Evolutionary conservation across 768 basidiomycete species (phyloP), one percentile per base, ranked within the genome.

Genomic region (Kwoniella sp.): DNA sequence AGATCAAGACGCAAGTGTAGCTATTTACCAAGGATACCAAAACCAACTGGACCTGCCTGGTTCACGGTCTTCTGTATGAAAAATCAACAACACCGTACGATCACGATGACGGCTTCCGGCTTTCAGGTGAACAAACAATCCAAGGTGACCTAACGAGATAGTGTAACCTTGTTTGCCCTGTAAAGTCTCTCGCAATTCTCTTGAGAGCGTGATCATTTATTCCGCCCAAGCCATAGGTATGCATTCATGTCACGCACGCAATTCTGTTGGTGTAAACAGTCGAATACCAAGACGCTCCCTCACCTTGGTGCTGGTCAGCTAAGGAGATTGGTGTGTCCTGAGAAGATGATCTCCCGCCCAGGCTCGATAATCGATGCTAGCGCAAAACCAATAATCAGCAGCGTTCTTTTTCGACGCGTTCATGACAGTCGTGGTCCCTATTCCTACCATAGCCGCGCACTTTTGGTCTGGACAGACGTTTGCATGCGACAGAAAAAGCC

Each of bases 181-280:
- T 15, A 19, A 44, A 3, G 8, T 44, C 17, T 4, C 40, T 44
- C 40, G 40, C 40, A 51, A 17, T 30, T 5, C 10, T 54, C 30
- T 29, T 21, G 21, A 40, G 27, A 2, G 21, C 33, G 27, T 22
- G 33, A 53, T 3, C 52, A 53, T 30, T 25, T 25, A 27, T 17
- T 3, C 27, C 52, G 27, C 24, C 48, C 22, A 26, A 51, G 27
- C 25, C 50, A 51, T 15, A 26, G 24, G 29, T 17, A 40, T 27
- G 26, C 36, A 24, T 15, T 7, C 17, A 58, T 46, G 57, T 49
- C 47, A 58, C 57, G 57, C 57, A 58, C 57, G 57, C 49, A 49
- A 46, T n/a, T n/a, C n/a, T n/a, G n/a, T n/a, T n/a, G n/a, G n/a
- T n/a, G n/a, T n/a, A n/a, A n/a, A n/a, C n/a, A n/a, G n/a, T n/a